Conservation (phyloP, 208 protist genomes). For the Wallacemonas sp. region DNA sequence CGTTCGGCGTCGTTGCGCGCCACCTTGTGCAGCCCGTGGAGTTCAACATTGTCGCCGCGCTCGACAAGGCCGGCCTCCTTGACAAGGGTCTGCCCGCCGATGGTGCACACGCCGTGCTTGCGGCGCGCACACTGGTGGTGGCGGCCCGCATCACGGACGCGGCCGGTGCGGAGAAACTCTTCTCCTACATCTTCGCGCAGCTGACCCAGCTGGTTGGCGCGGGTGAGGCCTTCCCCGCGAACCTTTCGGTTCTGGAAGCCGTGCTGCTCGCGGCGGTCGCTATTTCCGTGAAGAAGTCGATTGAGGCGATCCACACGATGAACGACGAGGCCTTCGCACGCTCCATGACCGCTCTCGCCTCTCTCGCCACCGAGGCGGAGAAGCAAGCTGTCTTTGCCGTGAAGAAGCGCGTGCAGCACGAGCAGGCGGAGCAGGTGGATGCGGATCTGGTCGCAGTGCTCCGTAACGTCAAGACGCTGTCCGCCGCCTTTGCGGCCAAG, state of each 20-base stretch:
- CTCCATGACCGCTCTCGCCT: conserved; percentile 24
- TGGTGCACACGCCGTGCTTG: conserved; percentile 23
- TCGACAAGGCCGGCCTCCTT: conserved; percentile 50
- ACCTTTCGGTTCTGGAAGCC: conserved; percentile 69
- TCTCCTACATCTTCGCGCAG: conserved; percentile 40
- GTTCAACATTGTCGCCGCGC: conserved; percentile 45
- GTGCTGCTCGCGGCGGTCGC: conserved; percentile 61
- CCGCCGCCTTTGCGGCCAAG: conserved; percentile 49
- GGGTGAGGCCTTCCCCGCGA: conserved; percentile 24
- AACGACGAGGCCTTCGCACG: conserved; percentile 59
- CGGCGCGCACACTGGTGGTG: conserved; percentile 52
- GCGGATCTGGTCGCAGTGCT: conserved; percentile 52
- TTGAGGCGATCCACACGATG: conserved; percentile 61
- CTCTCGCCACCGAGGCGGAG: conserved; percentile 10
- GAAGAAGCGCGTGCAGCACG: conserved; percentile 34
- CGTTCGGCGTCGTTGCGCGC: conserved; percentile 49
- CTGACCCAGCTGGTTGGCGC: conserved; percentile 14
- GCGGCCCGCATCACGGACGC: conserved; percentile 48
- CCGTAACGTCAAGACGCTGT: conserved; percentile 61
- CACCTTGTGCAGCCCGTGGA: conserved; percentile 8
- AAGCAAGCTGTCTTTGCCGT: conserved; percentile 37
- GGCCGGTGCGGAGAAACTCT: conserved; percentile 51
- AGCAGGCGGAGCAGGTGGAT: conserved; percentile 29
- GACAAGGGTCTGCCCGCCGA: conserved; percentile 18
- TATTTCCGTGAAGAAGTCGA: conserved; percentile 49